Evolutionary conservation across 116 monocot species (phyloP).

Genomic region (Zostera marina): DNA sequence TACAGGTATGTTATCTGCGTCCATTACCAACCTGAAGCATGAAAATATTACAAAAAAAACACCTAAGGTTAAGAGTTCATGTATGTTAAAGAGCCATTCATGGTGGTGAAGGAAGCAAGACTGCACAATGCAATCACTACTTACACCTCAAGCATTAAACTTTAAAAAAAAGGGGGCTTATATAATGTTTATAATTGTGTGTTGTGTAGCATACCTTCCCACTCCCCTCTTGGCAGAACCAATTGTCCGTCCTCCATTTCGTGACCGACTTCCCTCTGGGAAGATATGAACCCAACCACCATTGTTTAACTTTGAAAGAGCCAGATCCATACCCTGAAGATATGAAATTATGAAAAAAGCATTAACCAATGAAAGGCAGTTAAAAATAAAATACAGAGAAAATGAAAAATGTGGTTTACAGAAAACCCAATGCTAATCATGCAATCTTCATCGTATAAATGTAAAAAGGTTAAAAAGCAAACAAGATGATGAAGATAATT

Average conservation of each 20-base stretch:
- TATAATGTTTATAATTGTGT: background rate
- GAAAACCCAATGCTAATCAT: background rate
- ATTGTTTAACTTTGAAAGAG: conserved; percentile 72
- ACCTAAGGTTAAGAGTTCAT: background rate
- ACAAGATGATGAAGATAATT: background rate
- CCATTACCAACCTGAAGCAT: conserved; percentile 55
- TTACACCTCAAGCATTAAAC: too few relatives aligned
- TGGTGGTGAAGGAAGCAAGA: too few relatives aligned
- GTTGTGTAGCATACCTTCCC: conserved; percentile 44
- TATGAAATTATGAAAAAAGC: background rate
- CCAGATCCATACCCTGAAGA: conserved; percentile 88
- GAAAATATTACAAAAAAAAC: background rate
- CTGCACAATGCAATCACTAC: too few relatives aligned
- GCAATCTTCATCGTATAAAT: background rate
- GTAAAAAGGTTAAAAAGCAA: background rate
- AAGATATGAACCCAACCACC: conserved; percentile 99
- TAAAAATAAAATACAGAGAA: background rate
- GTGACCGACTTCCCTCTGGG: conserved; percentile 88
- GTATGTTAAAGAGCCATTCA: background rate
- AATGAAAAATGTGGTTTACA: background rate
- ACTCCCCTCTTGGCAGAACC: conserved; percentile 73
- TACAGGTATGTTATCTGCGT: conserved; percentile 58
- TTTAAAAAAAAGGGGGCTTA: background rate
- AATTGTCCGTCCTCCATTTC: conserved; percentile 73
- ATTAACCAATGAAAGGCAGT: background rate